phyloP scores from a whole-genome alignment of 257 asterid species.

The Salvia rosmarinus region DNA sequence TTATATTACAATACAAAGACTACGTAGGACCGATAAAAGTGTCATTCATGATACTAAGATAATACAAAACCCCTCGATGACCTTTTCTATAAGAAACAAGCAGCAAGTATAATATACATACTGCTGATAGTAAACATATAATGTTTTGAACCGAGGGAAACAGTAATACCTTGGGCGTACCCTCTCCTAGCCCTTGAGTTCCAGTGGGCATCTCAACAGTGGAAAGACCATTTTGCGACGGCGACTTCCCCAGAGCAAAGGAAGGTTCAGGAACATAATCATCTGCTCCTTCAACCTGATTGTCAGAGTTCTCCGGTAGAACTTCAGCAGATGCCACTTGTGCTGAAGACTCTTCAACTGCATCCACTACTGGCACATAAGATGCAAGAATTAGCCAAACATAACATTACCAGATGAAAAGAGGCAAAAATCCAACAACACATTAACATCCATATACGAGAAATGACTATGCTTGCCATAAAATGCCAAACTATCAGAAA shows the following conservation, averaged over 20 bases:
- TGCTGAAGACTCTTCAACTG: constrained; percentile 43
- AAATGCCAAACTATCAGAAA: neutral
- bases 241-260: constrained; percentile 84
- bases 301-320: constrained; percentile 41
- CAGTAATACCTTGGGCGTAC: constrained; percentile 81
- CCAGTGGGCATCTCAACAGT: constrained; percentile 54
- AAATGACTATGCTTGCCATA: neutral
- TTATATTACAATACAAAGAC: constrained; percentile 25
- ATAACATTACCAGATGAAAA: constrained; percentile 29
- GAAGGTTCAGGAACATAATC: constrained; percentile 56
- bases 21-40: neutral
- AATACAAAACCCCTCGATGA: neutral
- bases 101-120: neutral
- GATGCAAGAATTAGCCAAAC: constrained; percentile 28
- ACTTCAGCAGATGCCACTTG: constrained; percentile 42
- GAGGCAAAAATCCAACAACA: neutral
- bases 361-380: constrained; percentile 47
- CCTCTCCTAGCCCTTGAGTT: constrained; percentile 89
- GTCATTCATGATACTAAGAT: neutral
- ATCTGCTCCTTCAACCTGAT: constrained; percentile 54
- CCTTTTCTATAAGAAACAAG: constrained; percentile 1
- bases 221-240: constrained; percentile 61
- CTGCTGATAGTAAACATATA: neutral
- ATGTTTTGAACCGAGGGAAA: constrained; percentile 5
- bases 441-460: neutral